Percentiles rank a stretch among this genome's conserved stretches.
Conservation (phyloP, 768 basidiomycete species). For the Phaeotremella fagi region DNA sequence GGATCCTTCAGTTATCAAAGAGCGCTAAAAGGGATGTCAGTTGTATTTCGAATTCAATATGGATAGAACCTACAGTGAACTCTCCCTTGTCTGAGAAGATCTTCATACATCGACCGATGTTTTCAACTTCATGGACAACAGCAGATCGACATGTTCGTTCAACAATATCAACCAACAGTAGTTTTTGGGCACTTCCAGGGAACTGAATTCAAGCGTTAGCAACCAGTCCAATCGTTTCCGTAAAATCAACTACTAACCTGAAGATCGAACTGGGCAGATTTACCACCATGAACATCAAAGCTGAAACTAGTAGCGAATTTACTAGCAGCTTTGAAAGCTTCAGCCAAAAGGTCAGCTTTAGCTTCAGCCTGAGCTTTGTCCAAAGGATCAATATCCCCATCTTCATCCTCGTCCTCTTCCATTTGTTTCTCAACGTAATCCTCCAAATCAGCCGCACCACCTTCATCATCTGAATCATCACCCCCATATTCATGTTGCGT, state of each 20-base stretch:
- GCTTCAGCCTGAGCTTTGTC: slow-evolving; percentile 50
- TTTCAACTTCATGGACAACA: slow-evolving; percentile 81
- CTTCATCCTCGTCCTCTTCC: slow-evolving; percentile 49
- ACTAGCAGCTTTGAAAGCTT: slow-evolving; percentile 54
- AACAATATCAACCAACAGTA: slow-evolving; percentile 86
- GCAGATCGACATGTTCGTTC: slow-evolving; percentile 80
- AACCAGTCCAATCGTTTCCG: background rate
- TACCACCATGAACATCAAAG: slow-evolving; percentile 55
- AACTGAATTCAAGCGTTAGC: slow-evolving; percentile 56
- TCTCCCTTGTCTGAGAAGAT: slow-evolving; percentile 46
- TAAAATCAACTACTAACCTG: slow-evolving; percentile 57
- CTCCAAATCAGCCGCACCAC: slow-evolving; percentile 34
- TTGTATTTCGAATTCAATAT: background rate
- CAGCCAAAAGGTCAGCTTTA: slow-evolving; percentile 38
- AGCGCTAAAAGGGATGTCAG: slow-evolving; percentile 40
- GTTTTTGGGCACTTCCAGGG: slow-evolving; percentile 78
- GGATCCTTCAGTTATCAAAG: slow-evolving; percentile 85
- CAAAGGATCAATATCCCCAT: slow-evolving; percentile 73
- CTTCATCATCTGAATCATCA: slow-evolving; percentile 41
- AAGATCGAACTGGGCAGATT: slow-evolving; percentile 69
- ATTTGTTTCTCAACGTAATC: slow-evolving; percentile 38
- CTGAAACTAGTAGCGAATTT: slow-evolving; percentile 66
- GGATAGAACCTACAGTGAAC: slow-evolving; percentile 39
- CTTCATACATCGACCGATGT: slow-evolving; percentile 69
- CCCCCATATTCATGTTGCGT: slow-evolving; percentile 59